These are phyloP conservation scores for Globisporangium nagaii DNA, from an alignment of 352 stramenopile genomes.

Conservation along the genomic window DNA sequence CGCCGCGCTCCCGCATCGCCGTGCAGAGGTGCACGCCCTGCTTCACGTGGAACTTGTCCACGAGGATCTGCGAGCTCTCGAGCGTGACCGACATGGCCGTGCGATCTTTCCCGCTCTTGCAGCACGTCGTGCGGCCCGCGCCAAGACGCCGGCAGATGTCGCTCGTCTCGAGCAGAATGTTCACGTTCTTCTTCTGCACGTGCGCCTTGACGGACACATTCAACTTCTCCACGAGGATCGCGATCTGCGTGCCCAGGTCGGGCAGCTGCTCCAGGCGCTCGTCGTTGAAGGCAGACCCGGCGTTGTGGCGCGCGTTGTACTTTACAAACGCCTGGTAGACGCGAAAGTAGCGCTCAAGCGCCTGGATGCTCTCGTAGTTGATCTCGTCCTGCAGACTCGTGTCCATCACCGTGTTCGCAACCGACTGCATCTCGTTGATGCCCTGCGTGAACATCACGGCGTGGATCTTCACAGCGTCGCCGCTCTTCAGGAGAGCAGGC, in stretches of 20 bases:
- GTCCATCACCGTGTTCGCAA: slow-evolving; percentile 84
- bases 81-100: slow-evolving; percentile 97
- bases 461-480: slow-evolving; percentile 68
- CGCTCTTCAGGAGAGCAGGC: slow-evolving; percentile 55
- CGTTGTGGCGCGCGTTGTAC: slow-evolving; percentile 14
- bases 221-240: slow-evolving; percentile 48
- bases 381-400: slow-evolving; percentile 83
- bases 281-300: slow-evolving; percentile 9
- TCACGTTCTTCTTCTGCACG: slow-evolving; percentile 83
- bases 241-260: slow-evolving; percentile 54
- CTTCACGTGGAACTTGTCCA: slow-evolving; percentile 86
- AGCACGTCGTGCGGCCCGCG: slow-evolving; percentile 92
- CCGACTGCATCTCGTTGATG: slow-evolving; percentile 93
- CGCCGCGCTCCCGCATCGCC: slow-evolving; percentile 80
- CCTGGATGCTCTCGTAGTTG: slow-evolving; percentile 71
- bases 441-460: slow-evolving; percentile 87
- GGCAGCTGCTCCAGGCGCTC: slow-evolving; percentile 29
- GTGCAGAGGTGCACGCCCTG: slow-evolving; percentile 82
- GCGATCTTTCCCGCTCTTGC: slow-evolving; percentile 97
- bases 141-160: slow-evolving; percentile 88
- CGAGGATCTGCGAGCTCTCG: slow-evolving; percentile 90
- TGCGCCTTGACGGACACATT: slow-evolving; percentile 53
- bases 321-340: slow-evolving; percentile 68
- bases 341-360: slow-evolving; percentile 67
- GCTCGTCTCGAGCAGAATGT: slow-evolving; percentile 83